A percentile compares a stretch with the other conserved stretches of the same genome.
These are phyloP conservation scores for Salvia hispanica DNA, from an alignment of 257 asterid species.

Conservation along the genomic window DNA sequence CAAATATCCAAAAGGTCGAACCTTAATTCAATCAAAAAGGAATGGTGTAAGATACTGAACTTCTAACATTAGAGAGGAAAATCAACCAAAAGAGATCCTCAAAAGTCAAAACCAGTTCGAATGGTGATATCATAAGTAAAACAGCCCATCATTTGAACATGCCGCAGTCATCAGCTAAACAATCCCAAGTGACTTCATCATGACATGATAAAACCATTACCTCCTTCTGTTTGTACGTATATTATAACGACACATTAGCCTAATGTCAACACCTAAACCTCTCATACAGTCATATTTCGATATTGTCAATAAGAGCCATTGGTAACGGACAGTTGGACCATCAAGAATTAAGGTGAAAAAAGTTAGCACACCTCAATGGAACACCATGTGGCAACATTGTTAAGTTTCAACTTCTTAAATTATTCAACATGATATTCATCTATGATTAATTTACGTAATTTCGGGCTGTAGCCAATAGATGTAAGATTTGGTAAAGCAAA, in stretches of 20 bases:
- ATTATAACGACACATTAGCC: no score
- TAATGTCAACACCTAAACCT: conserved; percentile 14
- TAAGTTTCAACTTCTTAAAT: conserved; percentile 15
- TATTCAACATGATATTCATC: not conserved
- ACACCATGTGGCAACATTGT: not conserved
- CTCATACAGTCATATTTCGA: conserved; percentile 6
- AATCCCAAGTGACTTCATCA: conserved; percentile 7
- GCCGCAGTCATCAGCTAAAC: conserved; percentile 13
- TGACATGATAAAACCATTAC: conserved; percentile 1
- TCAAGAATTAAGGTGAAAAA: conserved; percentile 21
- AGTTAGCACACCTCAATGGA: not conserved
- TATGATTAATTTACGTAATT: not conserved
- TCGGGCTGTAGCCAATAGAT: not conserved
- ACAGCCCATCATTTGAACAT: conserved; percentile 12
- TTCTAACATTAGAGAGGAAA: conserved; percentile 22
- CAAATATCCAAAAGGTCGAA: conserved; percentile 88
- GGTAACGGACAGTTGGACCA: conserved; percentile 14
- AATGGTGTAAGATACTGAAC: conserved; percentile 24
- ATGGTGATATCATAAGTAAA: conserved; percentile 14
- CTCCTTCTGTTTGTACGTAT: no score
- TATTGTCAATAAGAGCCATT: not conserved
- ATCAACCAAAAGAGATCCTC: not conserved
- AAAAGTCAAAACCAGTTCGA: conserved; percentile 2
- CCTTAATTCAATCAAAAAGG: conserved; percentile 40
- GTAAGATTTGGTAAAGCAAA: not conserved